These are phyloP conservation scores for Corylus heterophylla DNA, from an alignment of 306 rosid genomes.

Conservation along the genomic window DNA sequence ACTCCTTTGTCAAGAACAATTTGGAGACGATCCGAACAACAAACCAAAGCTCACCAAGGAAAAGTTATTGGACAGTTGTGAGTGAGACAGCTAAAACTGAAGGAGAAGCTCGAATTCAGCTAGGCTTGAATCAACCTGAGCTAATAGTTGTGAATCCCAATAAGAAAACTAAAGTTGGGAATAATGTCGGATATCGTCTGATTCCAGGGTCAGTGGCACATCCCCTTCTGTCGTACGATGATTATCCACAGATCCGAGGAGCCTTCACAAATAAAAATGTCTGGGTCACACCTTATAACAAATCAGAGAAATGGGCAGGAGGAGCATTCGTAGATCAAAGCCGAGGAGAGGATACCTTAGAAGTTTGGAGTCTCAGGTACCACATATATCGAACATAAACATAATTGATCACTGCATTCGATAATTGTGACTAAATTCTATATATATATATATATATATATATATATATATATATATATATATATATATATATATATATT, in stretches of 20 bases:
- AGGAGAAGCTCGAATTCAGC: conserved; percentile 38
- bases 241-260: conserved; percentile 57
- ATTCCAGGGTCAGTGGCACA: conserved; percentile 30
- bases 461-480: background rate
- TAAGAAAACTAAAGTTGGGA: conserved; percentile 44
- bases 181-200: conserved; percentile 49
- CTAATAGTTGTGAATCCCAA: conserved; percentile 50
- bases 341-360: conserved; percentile 56
- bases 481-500: background rate
- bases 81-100: conserved; percentile 33
- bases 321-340: conserved; percentile 44
- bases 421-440: too few species aligned
- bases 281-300: conserved; percentile 56
- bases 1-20: conserved; percentile 51
- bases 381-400: too few species aligned
- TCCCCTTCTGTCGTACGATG: conserved; percentile 45
- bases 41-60: conserved; percentile 43
- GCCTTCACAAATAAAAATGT: conserved; percentile 53
- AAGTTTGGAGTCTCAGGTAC: conserved; percentile 41
- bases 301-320: conserved; percentile 57
- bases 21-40: conserved; percentile 35
- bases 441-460: background rate
- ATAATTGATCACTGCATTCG: too few species aligned
- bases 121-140: conserved; percentile 40
- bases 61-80: conserved; percentile 52